Evolutionary conservation across 2,329 filamentous ascomycete genomes (phyloP).

Genomic region (Pseudopyrenochaeta lycopersici): DNA sequence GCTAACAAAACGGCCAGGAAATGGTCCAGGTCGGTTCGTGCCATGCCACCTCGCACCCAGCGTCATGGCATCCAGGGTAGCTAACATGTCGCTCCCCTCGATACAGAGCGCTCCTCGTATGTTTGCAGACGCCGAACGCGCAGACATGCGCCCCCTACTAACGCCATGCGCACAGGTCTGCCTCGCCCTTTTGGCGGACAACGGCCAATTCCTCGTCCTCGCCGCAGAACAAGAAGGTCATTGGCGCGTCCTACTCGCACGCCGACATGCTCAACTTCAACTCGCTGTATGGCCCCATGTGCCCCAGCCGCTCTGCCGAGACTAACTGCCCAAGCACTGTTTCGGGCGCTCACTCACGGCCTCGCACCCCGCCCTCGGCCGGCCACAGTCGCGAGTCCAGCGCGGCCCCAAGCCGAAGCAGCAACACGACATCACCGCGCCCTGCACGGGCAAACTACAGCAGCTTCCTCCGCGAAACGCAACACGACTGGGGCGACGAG

Average conservation of each 20-base stretch:
- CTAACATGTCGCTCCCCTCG: constrained; percentile 46
- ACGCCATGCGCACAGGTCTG: constrained; percentile 66
- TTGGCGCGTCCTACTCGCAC: constrained; percentile 96
- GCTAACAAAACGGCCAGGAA: constrained; percentile 69
- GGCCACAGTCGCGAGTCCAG: constrained; percentile 67
- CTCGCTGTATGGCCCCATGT: constrained; percentile 67
- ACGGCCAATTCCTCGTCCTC: constrained; percentile 58
- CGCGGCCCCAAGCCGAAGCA: constrained; percentile 64
- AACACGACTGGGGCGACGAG: constrained; percentile 82
- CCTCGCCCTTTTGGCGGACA: constrained; percentile 87
- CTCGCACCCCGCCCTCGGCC: constrained; percentile 75
- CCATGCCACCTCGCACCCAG: constrained; percentile 29
- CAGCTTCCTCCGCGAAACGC: constrained; percentile 81
- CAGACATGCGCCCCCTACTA: constrained; percentile 1
- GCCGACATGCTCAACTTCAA: constrained; percentile 92
- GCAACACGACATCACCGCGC: constrained; percentile 65
- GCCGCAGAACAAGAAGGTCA: constrained; percentile 71
- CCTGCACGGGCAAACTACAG: constrained; percentile 76
- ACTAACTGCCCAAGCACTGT: constrained; percentile 61
- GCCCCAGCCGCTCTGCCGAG: neutral
- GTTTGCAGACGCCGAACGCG: constrained; percentile 14
- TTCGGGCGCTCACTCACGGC: constrained; percentile 69
- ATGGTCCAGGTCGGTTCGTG: constrained; percentile 99
- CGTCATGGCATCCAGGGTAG: constrained; percentile 39
- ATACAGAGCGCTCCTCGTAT: constrained; percentile 49